phyloP scores from a whole-genome alignment of 208 protist genomes.

The Zelonia costaricensis region DNA sequence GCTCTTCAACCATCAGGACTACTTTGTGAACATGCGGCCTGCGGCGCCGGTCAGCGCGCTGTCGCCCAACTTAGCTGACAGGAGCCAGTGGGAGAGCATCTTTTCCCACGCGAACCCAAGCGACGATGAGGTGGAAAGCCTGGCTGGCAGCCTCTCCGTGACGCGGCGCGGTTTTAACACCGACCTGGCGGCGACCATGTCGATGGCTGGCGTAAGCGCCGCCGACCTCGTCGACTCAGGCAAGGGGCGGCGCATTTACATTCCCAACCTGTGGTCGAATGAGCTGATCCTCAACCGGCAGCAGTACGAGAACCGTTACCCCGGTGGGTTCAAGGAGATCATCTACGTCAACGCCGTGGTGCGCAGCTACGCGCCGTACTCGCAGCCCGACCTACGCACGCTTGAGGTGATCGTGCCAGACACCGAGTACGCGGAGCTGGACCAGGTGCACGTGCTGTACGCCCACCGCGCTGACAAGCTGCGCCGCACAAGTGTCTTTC shows the following conservation, averaged over 20 bases:
- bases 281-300: constrained; percentile 64
- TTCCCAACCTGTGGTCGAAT: constrained; percentile 73
- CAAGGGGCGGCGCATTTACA: constrained; percentile 18
- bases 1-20: constrained; percentile 90
- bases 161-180: constrained; percentile 21
- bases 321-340: constrained; percentile 62
- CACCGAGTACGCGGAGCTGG: constrained; percentile 27
- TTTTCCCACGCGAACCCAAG: constrained; percentile 36
- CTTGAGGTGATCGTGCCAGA: constrained; percentile 67
- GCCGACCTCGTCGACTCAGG: constrained; percentile 20
- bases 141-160: constrained; percentile 13
- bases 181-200: constrained; percentile 10
- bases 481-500: constrained; percentile 49
- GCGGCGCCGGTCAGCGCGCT: constrained; percentile 58
- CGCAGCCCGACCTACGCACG: constrained; percentile 73
- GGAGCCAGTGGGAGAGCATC: constrained; percentile 79
- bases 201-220: constrained; percentile 3
- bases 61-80: constrained; percentile 60
- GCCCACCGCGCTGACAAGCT: constrained; percentile 84
- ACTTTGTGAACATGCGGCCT: constrained; percentile 86
- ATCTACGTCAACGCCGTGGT: constrained; percentile 78
- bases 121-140: constrained; percentile 20
- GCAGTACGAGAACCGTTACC: constrained; percentile 87
- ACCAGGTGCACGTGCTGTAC: constrained; percentile 80
- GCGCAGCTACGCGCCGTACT: constrained; percentile 72